These are phyloP conservation scores for Cystobasidium tubakii DNA, from an alignment of 768 basidiomycete species.

Conservation along the genomic window DNA sequence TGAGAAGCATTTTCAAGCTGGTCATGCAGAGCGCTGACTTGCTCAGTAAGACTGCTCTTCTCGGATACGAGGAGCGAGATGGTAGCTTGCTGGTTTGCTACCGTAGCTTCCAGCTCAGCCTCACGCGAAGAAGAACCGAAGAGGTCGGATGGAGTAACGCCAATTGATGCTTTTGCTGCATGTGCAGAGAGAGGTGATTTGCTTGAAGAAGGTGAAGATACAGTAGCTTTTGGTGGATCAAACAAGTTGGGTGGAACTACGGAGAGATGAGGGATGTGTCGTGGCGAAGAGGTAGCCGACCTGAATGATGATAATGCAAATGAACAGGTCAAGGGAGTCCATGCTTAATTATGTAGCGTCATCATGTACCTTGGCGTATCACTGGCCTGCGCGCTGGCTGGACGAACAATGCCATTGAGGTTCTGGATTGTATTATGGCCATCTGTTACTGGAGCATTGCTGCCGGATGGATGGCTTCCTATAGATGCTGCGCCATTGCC, in stretches of 20 bases:
- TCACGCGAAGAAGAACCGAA: constrained; percentile 25
- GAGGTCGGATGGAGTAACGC: constrained; percentile 13
- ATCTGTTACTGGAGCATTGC: not conserved
- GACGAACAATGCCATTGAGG: not conserved
- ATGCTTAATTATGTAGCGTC: not conserved
- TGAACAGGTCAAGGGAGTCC: not conserved
- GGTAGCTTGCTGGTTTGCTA: constrained; percentile 29
- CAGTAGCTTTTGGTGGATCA: not conserved
- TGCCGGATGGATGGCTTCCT: not conserved
- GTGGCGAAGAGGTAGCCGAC: constrained; percentile 17
- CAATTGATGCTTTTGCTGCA: constrained; percentile 4
- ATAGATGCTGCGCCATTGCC: not conserved
- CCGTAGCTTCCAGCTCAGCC: constrained; percentile 7
- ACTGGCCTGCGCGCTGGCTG: not conserved
- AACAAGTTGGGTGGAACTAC: constrained; percentile 30
- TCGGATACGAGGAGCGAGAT: constrained; percentile 34
- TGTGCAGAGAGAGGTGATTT: constrained; percentile 6
- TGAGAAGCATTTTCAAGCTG: constrained; percentile 9
- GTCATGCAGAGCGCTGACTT: not conserved
- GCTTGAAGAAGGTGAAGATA: not conserved
- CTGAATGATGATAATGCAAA: not conserved
- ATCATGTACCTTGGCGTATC: not conserved
- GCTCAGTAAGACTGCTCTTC: constrained; percentile 17
- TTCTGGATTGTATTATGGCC: not conserved
- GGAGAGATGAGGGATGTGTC: constrained; percentile 14